Evolutionary conservation across 805 yeast species (phyloP), one percentile per base, ranked within the genome.

Genomic region (Candida pini): DNA sequence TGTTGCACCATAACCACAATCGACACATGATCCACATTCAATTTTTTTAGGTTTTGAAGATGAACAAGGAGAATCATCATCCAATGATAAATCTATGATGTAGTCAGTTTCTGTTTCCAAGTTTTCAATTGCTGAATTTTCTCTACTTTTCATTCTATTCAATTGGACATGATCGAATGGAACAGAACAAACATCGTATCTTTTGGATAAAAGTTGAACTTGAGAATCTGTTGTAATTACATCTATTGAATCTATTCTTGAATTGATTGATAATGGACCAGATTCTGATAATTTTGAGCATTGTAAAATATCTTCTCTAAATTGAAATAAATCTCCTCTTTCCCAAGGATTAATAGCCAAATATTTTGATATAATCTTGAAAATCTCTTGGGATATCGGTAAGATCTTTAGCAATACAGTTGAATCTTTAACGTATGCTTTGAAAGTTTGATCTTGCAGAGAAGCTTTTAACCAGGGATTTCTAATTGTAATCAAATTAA

Each of bases 391-490:
- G 19, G 89, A 78, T 6, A 88, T 71, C 26, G 96, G 94, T 43
- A 88, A 62, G 20, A 88, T 86, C 35, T 73, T 69, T 50, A 67
- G 58, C 36, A 88, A 62, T 5, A 86, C 69, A 9, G 58, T 49
- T 9, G 76, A 68, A 43, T 77, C 74, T 31, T 69, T 63, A 23
- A 76, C 64, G 56, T 71, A 89, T 18, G 77, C 78, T 39, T 64
- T 64, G 59, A 82, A 88, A 0, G 94, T 73, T 26, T 70, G 61
- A 49, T 80, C 87, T 28, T 71, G 70, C 26, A 75, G 62, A 34
- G 81, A 71, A 9, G 95, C 94, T 46, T 80, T 77, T 33, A 85
- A 73, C 96, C 96, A 88, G 19, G 96, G 96, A 50, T 88, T 89
- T 55, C 95, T 71, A 27, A 84, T 79, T 45, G 94, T 84, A 9